Base-by-base conservation (phyloP, 108 stramenopile species). In the Cyclotella kingstonii region DNA sequence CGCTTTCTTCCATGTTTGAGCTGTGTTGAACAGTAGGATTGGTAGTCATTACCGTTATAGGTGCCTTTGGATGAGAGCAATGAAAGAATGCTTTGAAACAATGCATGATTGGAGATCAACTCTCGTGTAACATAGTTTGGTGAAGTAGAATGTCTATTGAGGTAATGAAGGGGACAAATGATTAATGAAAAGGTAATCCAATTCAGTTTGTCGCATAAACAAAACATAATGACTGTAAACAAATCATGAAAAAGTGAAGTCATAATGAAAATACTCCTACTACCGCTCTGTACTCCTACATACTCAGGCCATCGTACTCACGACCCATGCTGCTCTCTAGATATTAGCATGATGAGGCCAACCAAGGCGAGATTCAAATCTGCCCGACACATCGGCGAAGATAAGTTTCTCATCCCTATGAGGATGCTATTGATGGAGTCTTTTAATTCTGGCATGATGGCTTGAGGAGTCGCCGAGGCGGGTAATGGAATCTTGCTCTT, bases 71-170 rank as follows among this genome's bases (percentile, higher is more conserved):
- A n/a, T 15, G 58, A 44, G 3, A 54, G 51, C 22, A 44, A n/a
- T 26, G 31, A 54, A 14, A 54, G 3, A 5, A 46, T 25, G 52
- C 25, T 42, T 46, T 46, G 64, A 41, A 66, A 66, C 31, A 66
- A 44, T 28, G 35, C 33, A 27, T 42, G 53, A 55, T 66, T 45
- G 0, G 64, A 44, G 53, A 66, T 25, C 2, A 66, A 9, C 22
- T 54, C 53, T 35, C 45, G 30, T 14, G 55, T 66, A n/a, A 54
- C 64, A 35, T 28, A 54, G 21, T 42, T 66, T 46, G 44, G 30
- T 23, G 64, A n/a, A n/a, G n/a, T n/a, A n/a, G n/a, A n/a, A n/a
- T n/a, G n/a, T n/a, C n/a, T n/a, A n/a, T n/a, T n/a, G n/a, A n/a
- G n/a, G n/a, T n/a, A n/a, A 38, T 8, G 36, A 38, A 38, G 8